Evolutionary conservation across 257 asterid species (phyloP).

Genomic region (Nicotiana benthamiana): DNA sequence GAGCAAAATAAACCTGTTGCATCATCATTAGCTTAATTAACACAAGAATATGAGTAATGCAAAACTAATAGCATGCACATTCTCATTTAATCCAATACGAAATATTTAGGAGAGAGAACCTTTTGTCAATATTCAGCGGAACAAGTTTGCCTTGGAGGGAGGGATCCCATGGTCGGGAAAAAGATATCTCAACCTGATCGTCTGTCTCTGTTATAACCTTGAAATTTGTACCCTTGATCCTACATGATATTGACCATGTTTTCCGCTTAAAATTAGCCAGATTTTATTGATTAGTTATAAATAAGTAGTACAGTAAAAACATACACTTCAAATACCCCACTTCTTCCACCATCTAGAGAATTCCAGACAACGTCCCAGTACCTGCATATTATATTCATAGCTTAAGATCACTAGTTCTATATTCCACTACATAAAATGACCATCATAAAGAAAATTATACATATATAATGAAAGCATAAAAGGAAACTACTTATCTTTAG

Average conservation of each 20-base stretch:
- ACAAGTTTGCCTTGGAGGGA: conserved; percentile 31
- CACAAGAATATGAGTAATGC: neutral
- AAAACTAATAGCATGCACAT: neutral
- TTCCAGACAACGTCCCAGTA: conserved; percentile 93
- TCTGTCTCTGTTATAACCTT: conserved; percentile 37
- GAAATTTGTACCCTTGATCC: conserved; percentile 43
- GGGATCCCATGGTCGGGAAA: conserved; percentile 41
- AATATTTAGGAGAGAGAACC: conserved; percentile 22
- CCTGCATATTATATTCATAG: conserved; percentile 27
- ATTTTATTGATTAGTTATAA: neutral
- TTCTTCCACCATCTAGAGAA: conserved; percentile 45
- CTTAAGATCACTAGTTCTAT: neutral
- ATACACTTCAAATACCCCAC: conserved; percentile 63
- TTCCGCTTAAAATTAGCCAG: neutral
- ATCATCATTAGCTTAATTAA: neutral
- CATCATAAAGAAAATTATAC: neutral
- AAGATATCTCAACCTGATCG: conserved; percentile 46
- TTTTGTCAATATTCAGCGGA: conserved; percentile 60
- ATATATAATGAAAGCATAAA: neutral
- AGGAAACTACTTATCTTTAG: neutral
- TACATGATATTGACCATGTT: conserved; percentile 15
- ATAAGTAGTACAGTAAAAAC: neutral
- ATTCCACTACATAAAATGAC: neutral
- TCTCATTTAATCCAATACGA: neutral
- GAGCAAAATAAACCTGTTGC: conserved; percentile 54